A percentile compares a stretch with the other conserved stretches of the same genome.
phyloP scores from a whole-genome alignment of 1,284 basidiomycete genomes.

The Psilocybe mexicana region DNA sequence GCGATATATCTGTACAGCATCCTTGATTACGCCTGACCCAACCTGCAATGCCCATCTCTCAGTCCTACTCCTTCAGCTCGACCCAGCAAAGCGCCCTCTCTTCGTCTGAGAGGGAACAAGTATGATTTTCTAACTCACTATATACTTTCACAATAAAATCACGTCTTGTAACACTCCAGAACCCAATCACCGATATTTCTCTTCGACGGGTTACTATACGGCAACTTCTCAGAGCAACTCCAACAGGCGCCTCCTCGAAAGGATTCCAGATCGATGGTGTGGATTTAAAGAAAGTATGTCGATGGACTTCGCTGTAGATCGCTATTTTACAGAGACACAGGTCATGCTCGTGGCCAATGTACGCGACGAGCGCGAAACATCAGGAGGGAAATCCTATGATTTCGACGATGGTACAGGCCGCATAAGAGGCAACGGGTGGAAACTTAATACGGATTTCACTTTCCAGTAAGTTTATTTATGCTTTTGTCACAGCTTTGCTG shows the following conservation, averaged over 20 bases:
- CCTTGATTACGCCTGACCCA: neutral
- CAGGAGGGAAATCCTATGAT: constrained; percentile 18
- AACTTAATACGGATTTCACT: constrained; percentile 6
- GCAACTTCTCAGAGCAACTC: constrained; percentile 18
- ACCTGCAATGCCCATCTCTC: constrained; percentile 9
- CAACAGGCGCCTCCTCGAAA: neutral
- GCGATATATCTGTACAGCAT: too few species aligned
- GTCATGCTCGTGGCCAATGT: constrained; percentile 33
- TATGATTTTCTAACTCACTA: neutral
- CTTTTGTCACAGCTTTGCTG: neutral
- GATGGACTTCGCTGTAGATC: neutral
- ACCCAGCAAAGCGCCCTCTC: neutral
- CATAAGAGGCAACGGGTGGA: constrained; percentile 24
- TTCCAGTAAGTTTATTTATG: constrained; percentile 16
- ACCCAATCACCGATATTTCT: constrained; percentile 9
- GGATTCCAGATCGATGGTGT: constrained; percentile 9
- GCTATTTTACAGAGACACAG: constrained; percentile 14
- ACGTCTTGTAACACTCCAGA: constrained; percentile 1
- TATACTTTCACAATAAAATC: neutral
- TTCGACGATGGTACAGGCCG: constrained; percentile 36
- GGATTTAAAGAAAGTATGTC: constrained; percentile 12
- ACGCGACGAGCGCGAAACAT: constrained; percentile 6
- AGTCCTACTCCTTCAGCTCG: constrained; percentile 12
- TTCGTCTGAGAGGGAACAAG: constrained; percentile 13
- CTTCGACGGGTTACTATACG: constrained; percentile 20